A percentile compares a stretch with the other conserved stretches of the same genome.
These are phyloP conservation scores for Syzygium oleosum DNA, from an alignment of 345 rosid genomes.

Conservation along the genomic window DNA sequence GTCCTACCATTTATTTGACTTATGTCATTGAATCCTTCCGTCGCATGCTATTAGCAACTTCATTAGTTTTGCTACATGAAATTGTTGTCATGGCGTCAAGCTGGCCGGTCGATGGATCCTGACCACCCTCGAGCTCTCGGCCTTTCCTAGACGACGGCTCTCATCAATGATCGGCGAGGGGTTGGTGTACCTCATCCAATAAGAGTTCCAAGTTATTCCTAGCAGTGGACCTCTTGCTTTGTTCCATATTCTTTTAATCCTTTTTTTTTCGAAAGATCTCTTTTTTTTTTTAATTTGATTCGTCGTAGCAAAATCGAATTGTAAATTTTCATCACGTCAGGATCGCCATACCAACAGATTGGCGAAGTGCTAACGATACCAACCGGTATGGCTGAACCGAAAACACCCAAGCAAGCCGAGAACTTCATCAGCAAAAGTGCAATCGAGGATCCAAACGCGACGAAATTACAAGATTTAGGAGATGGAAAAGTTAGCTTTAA, in stretches of 20 bases:
- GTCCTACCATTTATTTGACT: background rate
- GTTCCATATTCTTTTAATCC: background rate
- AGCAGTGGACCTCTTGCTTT: background rate
- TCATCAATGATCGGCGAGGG: background rate
- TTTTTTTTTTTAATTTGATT: background rate
- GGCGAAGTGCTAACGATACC: background rate
- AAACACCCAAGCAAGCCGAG: background rate
- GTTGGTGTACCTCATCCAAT: background rate
- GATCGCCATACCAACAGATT: background rate
- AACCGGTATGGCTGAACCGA: rapidly evolving
- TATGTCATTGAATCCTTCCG: background rate
- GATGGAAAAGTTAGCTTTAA: background rate
- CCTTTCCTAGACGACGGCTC: background rate
- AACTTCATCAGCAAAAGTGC: background rate
- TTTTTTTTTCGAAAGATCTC: background rate
- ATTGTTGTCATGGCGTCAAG: background rate
- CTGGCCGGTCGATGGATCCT: background rate
- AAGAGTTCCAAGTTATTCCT: background rate
- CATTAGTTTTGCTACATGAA: background rate
- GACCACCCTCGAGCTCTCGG: background rate
- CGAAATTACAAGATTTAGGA: background rate
- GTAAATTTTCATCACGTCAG: rapidly evolving
- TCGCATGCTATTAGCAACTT: background rate
- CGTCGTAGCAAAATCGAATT: background rate
- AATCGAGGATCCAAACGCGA: background rate